These are phyloP conservation scores for Odontarrhena argentea DNA, from an alignment of 345 rosid genomes.

Conservation along the genomic window DNA sequence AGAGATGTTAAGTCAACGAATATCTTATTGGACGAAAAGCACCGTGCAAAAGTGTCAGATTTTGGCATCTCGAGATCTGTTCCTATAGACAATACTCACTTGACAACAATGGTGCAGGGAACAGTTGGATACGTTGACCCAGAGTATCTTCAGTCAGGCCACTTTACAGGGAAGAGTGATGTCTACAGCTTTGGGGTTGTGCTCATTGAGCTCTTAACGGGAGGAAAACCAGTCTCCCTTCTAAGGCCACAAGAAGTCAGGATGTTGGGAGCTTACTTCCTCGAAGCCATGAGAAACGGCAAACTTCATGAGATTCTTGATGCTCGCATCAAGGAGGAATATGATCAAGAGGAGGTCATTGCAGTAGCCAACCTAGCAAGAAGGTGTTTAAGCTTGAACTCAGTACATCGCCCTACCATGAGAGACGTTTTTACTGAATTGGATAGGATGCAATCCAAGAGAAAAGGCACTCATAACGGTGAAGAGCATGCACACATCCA, in stretches of 20 bases:
- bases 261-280: conserved; percentile 41
- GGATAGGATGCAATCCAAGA: conserved; percentile 28
- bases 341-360: conserved; percentile 31
- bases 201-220: conserved; percentile 47
- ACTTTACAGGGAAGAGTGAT: conserved; percentile 38
- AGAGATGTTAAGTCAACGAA: conserved; percentile 51
- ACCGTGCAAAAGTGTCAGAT: conserved; percentile 49
- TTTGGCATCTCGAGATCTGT: conserved; percentile 54
- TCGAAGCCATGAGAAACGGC: conserved; percentile 34
- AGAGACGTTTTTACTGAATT: conserved; percentile 40
- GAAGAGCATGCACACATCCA: conserved; percentile 23
- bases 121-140: conserved; percentile 41
- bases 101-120: conserved; percentile 45
- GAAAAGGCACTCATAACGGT: conserved; percentile 13
- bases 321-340: conserved; percentile 16
- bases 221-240: conserved; percentile 41
- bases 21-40: conserved; percentile 43
- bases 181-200: conserved; percentile 44
- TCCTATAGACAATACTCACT: conserved; percentile 44
- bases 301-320: conserved; percentile 43
- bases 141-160: conserved; percentile 38
- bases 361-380: conserved; percentile 44
- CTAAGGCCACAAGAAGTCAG: conserved; percentile 36
- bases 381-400: conserved; percentile 44
- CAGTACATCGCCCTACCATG: conserved; percentile 49